Conservation (phyloP, 345 rosid species). For the Dimocarpus longan region DNA sequence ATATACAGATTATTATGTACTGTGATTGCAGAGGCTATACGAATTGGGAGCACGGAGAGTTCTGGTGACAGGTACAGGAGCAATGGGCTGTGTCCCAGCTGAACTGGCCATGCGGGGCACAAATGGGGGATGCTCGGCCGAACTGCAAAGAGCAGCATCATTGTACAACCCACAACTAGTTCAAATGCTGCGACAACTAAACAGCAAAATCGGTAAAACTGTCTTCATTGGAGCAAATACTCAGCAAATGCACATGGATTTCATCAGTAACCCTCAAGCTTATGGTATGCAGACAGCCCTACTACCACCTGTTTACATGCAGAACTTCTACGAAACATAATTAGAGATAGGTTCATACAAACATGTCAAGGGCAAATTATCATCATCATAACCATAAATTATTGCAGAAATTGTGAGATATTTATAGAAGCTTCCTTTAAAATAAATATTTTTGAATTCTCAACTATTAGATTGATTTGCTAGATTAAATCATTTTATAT, state of each 20-base stretch:
- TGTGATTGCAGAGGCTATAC: slow-evolving; percentile 36
- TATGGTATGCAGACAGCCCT: slow-evolving; percentile 30
- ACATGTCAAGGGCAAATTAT: not conserved
- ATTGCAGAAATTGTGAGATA: too few relatives aligned
- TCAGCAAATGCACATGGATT: slow-evolving; percentile 38
- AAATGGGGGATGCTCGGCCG: slow-evolving; percentile 41
- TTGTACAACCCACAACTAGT: slow-evolving; percentile 50
- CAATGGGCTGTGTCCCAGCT: slow-evolving; percentile 55
- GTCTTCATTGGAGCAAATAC: slow-evolving; percentile 46
- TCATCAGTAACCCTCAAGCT: slow-evolving; percentile 44
- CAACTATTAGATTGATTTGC: too few relatives aligned
- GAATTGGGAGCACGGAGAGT: slow-evolving; percentile 44
- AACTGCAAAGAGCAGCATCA: slow-evolving; percentile 42
- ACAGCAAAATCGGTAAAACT: slow-evolving; percentile 20
- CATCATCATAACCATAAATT: not conserved
- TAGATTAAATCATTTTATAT: too few relatives aligned
- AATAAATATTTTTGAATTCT: too few relatives aligned
- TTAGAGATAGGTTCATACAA: too few relatives aligned
- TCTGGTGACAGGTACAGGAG: slow-evolving; percentile 56
- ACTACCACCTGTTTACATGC: not conserved
- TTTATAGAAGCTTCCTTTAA: too few relatives aligned
- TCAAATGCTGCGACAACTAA: slow-evolving; percentile 33
- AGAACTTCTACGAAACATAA: not conserved
- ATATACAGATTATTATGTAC: not conserved
- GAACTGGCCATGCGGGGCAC: slow-evolving; percentile 42